Conservation (phyloP, 2,329 filamentous ascomycete genomes). For the Zarea fungicola region DNA sequence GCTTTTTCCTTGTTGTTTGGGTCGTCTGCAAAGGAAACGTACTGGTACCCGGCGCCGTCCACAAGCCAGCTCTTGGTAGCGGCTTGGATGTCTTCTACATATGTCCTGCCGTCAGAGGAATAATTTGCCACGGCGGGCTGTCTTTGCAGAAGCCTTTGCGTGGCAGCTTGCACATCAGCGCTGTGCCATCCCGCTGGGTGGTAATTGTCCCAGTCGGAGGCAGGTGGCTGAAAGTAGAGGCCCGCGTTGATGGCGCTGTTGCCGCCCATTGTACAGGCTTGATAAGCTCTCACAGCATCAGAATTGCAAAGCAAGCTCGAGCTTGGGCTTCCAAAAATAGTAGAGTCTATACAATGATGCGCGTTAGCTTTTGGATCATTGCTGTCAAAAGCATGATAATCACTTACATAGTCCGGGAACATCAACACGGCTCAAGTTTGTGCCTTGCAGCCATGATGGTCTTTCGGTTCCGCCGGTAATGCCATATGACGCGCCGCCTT, state of each 20-base stretch:
- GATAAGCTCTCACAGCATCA: constrained; percentile 36
- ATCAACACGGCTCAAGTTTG: constrained; percentile 45
- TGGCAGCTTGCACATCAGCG: constrained; percentile 41
- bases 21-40: constrained; percentile 42
- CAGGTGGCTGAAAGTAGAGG: constrained; percentile 47
- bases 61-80: constrained; percentile 47
- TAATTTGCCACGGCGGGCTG: constrained; percentile 40
- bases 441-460: constrained; percentile 43
- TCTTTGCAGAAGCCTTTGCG: constrained; percentile 36
- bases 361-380: neutral
- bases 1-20: constrained; percentile 41
- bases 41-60: constrained; percentile 38
- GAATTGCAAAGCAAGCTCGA: constrained; percentile 35
- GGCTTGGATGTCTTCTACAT: constrained; percentile 42
- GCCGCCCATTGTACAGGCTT: constrained; percentile 47
- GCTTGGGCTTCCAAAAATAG: constrained; percentile 39
- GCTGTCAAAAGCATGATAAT: no score
- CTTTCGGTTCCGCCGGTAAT: constrained; percentile 41
- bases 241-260: constrained; percentile 50
- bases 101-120: constrained; percentile 39
- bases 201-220: constrained; percentile 47
- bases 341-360: constrained; percentile 30
- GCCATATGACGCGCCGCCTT: constrained; percentile 45
- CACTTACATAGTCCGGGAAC: constrained; percentile 44
- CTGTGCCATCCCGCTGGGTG: constrained; percentile 47